Percentiles rank a stretch among this genome's conserved stretches.
Conservation (phyloP, 257 asterid genomes). For the Scutellaria minor region DNA sequence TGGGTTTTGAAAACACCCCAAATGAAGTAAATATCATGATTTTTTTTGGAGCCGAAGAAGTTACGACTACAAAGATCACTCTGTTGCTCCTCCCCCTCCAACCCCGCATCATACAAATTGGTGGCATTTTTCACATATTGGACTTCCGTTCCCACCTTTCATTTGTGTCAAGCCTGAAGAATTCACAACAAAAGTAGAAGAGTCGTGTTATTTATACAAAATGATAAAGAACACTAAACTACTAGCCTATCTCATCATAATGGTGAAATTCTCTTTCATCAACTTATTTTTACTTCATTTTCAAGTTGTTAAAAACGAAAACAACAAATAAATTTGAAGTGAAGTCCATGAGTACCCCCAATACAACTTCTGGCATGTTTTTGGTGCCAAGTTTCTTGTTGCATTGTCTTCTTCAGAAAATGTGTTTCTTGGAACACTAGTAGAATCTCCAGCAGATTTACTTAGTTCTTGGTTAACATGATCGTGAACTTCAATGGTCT, state of each 20-base stretch:
- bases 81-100: slow-evolving; percentile 5
- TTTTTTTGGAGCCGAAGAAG: no score
- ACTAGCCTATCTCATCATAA: neutral
- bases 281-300: slow-evolving; percentile 1
- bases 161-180: slow-evolving; percentile 70
- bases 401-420: slow-evolving; percentile 38
- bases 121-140: slow-evolving; percentile 61
- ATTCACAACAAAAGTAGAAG: slow-evolving; percentile 21
- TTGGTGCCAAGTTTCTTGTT: slow-evolving; percentile 33
- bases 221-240: neutral
- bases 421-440: slow-evolving; percentile 24
- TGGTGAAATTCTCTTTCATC: neutral
- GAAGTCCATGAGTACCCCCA: slow-evolving; percentile 71
- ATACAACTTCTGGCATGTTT: slow-evolving; percentile 61
- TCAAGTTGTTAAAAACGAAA: slow-evolving; percentile 8
- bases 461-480: slow-evolving; percentile 26
- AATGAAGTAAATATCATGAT: neutral
- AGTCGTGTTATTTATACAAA: slow-evolving; percentile 9
- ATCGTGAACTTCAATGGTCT: slow-evolving; percentile 35
- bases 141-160: slow-evolving; percentile 94
- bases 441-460: slow-evolving; percentile 35
- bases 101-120: neutral
- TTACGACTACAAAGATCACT: neutral
- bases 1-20: slow-evolving; percentile 2
- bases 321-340: slow-evolving; percentile 2